Conservation (phyloP, 306 rosid species). For the Prunus davidiana region DNA sequence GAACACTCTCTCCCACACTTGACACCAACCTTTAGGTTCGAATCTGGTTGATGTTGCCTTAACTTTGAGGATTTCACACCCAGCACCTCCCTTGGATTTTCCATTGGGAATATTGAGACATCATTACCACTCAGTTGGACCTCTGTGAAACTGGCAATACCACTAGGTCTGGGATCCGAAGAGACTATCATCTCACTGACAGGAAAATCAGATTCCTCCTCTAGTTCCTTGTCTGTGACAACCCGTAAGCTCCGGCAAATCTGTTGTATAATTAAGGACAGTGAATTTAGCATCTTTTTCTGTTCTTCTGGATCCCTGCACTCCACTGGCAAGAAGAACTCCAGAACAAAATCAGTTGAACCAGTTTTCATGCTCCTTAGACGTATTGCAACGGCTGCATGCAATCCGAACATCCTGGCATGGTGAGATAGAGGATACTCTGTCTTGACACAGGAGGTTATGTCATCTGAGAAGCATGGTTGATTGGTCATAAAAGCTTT, state of each 20-base stretch:
- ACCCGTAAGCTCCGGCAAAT: slow-evolving; percentile 67
- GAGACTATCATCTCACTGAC: slow-evolving; percentile 29
- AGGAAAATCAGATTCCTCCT: slow-evolving; percentile 40
- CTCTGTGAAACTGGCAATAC: slow-evolving; percentile 24
- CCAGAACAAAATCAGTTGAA: slow-evolving; percentile 75
- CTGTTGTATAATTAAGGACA: slow-evolving; percentile 67
- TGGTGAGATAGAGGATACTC: slow-evolving; percentile 91
- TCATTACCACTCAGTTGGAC: slow-evolving; percentile 27
- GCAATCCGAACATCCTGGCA: slow-evolving; percentile 69
- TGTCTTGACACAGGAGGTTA: slow-evolving; percentile 61
- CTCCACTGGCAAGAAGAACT: slow-evolving; percentile 84
- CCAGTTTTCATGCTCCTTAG: slow-evolving; percentile 64
- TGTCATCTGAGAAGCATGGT: slow-evolving; percentile 73
- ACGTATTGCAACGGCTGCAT: slow-evolving; percentile 86
- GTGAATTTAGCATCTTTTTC: slow-evolving; percentile 69
- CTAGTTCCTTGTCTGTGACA: slow-evolving; percentile 63
- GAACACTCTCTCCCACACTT: slow-evolving; percentile 44
- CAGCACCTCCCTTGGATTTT: slow-evolving; percentile 29
- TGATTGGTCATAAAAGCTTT: slow-evolving; percentile 78
- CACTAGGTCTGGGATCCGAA: slow-evolving; percentile 27
- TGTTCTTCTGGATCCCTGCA: slow-evolving; percentile 75
- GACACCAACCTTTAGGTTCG: slow-evolving; percentile 33
- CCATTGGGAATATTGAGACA: slow-evolving; percentile 33
- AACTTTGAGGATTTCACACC: slow-evolving; percentile 34
- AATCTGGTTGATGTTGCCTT: slow-evolving; percentile 29